Base-by-base conservation (phyloP, 1,284 basidiomycete species). In the Phylloboletellus chloephorus region DNA sequence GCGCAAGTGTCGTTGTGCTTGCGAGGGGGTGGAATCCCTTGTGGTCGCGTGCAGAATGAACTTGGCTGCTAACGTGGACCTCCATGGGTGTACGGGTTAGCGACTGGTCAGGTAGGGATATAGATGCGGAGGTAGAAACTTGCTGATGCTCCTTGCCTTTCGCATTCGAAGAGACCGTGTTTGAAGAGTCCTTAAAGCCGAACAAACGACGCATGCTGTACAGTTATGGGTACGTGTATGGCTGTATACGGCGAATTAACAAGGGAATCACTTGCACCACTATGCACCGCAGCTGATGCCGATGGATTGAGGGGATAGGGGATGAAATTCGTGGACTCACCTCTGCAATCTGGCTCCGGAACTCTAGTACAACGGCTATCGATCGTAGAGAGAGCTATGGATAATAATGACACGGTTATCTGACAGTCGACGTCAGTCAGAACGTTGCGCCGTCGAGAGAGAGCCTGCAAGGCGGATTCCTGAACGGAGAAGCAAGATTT, bases 161-260 rank as follows among this genome's bases (percentile, higher is more conserved):
- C 9, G 39, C 16, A 25, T 32, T 45, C 3, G 39, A 39, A 17
- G 45, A 37, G 25, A 15, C 23, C 1, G 42, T 25, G 24, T 35
- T 44, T 41, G 45, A 25, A 26, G 56, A 31, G 34, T 51, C 44
- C 36, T 63, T 63, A 39, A 61, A 56, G 16, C 58, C 49, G 20
- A 60, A 44, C 17, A 60, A 31, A 43, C 60, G 61, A 32, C 60
- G 60, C 61, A 60, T 60, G 38, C 40, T 43, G 35, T 31, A 22
- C 33, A 15, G 37, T 30, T 44, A 47, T 26, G 21, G 34, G 40
- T 45, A 17, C 29, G 39, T 30, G 41, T 39, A 26, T 43, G 20
- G 45, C 39, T 52, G 47, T 43, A 35, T 29, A 37, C 42, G 48
- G 49, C 19, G 50, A 48, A 50, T 56, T 41, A 57, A 36, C 41